Conservation (phyloP, 2,329 filamentous ascomycete species). For the Thermothelomyces thermophilus region DNA sequence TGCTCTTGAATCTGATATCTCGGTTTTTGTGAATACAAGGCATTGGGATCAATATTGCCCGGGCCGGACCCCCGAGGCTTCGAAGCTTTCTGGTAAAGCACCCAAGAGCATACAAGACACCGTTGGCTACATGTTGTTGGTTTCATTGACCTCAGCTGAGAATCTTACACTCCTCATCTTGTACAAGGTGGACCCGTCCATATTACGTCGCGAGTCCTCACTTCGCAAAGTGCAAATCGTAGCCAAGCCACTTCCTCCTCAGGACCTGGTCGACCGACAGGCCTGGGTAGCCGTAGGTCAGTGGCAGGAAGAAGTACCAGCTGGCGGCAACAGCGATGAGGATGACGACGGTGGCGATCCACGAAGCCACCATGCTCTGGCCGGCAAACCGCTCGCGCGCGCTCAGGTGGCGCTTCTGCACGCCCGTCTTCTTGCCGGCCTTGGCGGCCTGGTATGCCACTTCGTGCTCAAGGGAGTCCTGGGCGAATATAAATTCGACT, state of each 20-base stretch:
- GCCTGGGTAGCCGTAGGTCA: slow-evolving; percentile 93
- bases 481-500: slow-evolving; percentile 92
- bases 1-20: too few species aligned
- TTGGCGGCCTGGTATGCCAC: slow-evolving; percentile 38
- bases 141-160: neutral
- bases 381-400: slow-evolving; percentile 74
- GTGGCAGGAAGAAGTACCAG: slow-evolving; percentile 89
- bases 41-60: neutral
- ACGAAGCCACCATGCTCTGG: slow-evolving; percentile 69
- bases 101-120: neutral
- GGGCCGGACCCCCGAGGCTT: too few species aligned
- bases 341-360: slow-evolving; percentile 70
- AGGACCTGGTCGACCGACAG: slow-evolving; percentile 71
- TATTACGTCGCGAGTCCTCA: slow-evolving; percentile 38
- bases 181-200: neutral
- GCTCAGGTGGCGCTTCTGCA: slow-evolving; percentile 57
- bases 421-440: slow-evolving; percentile 40
- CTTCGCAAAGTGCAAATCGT: slow-evolving; percentile 98
- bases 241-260: slow-evolving; percentile 89
- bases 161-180: slow-evolving; percentile 2
- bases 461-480: slow-evolving; percentile 64
- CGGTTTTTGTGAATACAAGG: too few species aligned
- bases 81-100: neutral
- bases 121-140: neutral
- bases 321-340: slow-evolving; percentile 62